phyloP scores from a whole-genome alignment of 495 filamentous ascomycete genomes.

The Aspergillus hancockii region DNA sequence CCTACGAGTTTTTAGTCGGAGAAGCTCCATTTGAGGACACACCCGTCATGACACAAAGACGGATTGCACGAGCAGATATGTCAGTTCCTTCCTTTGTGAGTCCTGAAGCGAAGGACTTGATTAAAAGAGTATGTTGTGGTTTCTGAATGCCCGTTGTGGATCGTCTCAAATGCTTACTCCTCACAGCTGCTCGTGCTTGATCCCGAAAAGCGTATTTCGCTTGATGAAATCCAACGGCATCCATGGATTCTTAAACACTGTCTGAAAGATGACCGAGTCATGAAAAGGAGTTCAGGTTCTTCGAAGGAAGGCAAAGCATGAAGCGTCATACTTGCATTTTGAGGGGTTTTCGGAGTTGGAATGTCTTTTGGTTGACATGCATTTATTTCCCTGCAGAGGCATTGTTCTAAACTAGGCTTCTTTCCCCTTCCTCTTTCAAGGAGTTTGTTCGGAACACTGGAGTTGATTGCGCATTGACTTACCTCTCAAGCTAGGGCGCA shows the following conservation, averaged over 20 bases:
- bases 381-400: conserved; percentile 5
- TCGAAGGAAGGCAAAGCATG: conserved; percentile 42
- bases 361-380: conserved; percentile 13
- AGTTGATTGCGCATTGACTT: background rate
- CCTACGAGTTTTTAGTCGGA: conserved; percentile 94
- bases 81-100: conserved; percentile 87
- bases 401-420: conserved; percentile 20
- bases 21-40: conserved; percentile 97
- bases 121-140: conserved; percentile 69
- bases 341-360: conserved; percentile 25
- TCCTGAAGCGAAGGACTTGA: conserved; percentile 86
- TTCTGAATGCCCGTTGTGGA: background rate
- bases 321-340: conserved; percentile 24
- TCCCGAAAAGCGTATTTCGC: conserved; percentile 86
- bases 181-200: conserved; percentile 85
- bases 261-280: conserved; percentile 68
- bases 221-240: conserved; percentile 86
- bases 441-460: conserved; percentile 19
- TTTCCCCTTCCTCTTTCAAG: conserved; percentile 4
- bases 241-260: conserved; percentile 99
- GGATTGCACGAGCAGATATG: conserved; percentile 91
- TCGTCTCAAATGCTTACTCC: conserved; percentile 17
- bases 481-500: background rate
- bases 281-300: conserved; percentile 48
- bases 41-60: conserved; percentile 88